A percentile compares a stretch with the other conserved stretches of the same genome.
These are phyloP conservation scores for Hypoxylon sp. DNA, from an alignment of 2,329 filamentous ascomycete genomes.

Conservation along the genomic window DNA sequence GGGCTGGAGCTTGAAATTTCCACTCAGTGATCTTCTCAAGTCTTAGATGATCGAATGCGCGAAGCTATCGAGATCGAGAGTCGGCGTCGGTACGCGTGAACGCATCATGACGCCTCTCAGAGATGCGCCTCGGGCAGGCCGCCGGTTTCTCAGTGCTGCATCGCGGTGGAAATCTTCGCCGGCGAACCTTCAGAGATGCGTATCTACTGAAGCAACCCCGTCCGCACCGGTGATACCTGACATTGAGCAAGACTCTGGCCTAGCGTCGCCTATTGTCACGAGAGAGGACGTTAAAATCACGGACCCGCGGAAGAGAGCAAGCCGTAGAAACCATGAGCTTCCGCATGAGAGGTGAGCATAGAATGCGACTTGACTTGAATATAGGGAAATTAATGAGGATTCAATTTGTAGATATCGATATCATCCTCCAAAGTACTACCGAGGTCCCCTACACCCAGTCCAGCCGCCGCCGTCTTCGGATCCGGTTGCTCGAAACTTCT, in stretches of 20 bases:
- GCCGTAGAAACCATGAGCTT: slow-evolving; percentile 50
- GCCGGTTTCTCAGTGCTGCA: slow-evolving; percentile 46
- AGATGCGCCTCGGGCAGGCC: slow-evolving; percentile 50
- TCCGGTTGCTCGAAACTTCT: slow-evolving; percentile 87
- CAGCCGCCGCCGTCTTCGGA: slow-evolving; percentile 90
- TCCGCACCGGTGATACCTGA: slow-evolving; percentile 59
- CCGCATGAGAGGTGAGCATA: slow-evolving; percentile 48
- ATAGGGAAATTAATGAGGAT: slow-evolving; percentile 23
- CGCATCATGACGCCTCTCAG: slow-evolving; percentile 50
- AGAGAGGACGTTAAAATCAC: slow-evolving; percentile 60
- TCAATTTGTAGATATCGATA: slow-evolving; percentile 82
- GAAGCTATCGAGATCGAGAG: slow-evolving; percentile 22
- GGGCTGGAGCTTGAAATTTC: slow-evolving; percentile 33
- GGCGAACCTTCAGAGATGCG: slow-evolving; percentile 57
- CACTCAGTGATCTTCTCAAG: slow-evolving; percentile 21
- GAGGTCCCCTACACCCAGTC: slow-evolving; percentile 92
- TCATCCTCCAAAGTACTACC: slow-evolving; percentile 93
- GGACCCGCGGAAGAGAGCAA: slow-evolving; percentile 63
- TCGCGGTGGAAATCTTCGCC: slow-evolving; percentile 47
- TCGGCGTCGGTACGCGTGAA: slow-evolving; percentile 12
- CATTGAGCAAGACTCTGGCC: slow-evolving; percentile 66
- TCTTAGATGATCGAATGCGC: slow-evolving; percentile 20
- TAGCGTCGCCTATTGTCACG: slow-evolving; percentile 58
- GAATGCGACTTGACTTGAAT: neutral
- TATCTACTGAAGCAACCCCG: slow-evolving; percentile 62